Evolutionary conservation across 495 filamentous ascomycete genomes (phyloP), one percentile per base, ranked within the genome.

Genomic region (Rhizodiscina lignyota): DNA sequence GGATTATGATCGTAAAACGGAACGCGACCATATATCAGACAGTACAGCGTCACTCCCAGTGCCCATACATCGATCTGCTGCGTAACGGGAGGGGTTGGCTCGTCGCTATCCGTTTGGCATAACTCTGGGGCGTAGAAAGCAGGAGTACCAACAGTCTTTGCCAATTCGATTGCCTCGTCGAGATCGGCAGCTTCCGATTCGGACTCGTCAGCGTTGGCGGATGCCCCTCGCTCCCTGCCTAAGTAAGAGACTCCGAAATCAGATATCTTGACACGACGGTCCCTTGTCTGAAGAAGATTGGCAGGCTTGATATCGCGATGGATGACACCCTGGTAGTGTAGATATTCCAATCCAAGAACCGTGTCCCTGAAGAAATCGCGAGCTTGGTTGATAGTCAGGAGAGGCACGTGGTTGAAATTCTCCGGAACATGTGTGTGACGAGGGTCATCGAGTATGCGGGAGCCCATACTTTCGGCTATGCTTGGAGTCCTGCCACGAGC

Each of bases 241-340:
- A 96, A 75, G 54, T 94, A 99, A 0, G 89, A 96, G 3, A 99
- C 89, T 20, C 89, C 89, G 59, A 99, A 99, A 51, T 99, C 89
- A n/a, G 89, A 96, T 32, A 99, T 99, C 63, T 96, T 99, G 42
- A 93, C 81, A 10, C 79, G 73, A 47, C 84, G 71, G 44, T 84
- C 78, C 38, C 66, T 69, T 4, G 84, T 92, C 60, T 84, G 79
- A 5, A 99, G 65, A 4, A 99, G 66, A 53, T 99, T 99, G n/a
- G 87, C 85, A 0, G 89, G 89, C 54, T 99, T 99, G 60, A 99
- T 99, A 52, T 99, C 89, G 21, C 89, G 81, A 51, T 99, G 89
- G 29, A 96, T 84, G 29, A 99, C 87, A 21, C 85, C 85, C 57
- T 96, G 82, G 47, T 83, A 96, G 47, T 99, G 89, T 4, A 99